phyloP scores from a whole-genome alignment of 768 basidiomycete species.

The Jaapia argillacea region DNA sequence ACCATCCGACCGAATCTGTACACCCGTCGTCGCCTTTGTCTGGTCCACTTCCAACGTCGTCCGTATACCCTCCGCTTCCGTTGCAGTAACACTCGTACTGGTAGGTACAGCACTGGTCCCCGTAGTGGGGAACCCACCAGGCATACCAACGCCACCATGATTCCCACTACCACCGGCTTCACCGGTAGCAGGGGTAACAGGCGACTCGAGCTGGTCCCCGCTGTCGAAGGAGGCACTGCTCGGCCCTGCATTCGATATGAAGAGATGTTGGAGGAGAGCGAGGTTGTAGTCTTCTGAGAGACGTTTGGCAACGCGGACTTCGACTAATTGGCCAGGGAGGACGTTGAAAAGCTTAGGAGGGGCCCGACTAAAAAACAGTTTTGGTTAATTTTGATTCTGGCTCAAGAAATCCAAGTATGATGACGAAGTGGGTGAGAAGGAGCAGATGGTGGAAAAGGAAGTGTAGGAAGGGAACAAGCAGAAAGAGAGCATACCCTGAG shows the following conservation, averaged over 20 bases:
- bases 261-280: conserved; percentile 34
- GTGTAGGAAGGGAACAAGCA: neutral
- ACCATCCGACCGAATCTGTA: conserved; percentile 86
- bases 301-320: conserved; percentile 68
- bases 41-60: conserved; percentile 77
- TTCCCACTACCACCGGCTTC: conserved; percentile 6
- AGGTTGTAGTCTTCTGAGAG: conserved; percentile 62
- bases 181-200: conserved; percentile 36
- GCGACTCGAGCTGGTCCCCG: conserved; percentile 76
- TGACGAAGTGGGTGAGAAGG: too few species aligned
- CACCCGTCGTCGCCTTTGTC: conserved; percentile 70
- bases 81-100: conserved; percentile 3
- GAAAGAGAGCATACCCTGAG: conserved; percentile 44
- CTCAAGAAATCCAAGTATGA: neutral
- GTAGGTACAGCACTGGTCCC: conserved; percentile 13
- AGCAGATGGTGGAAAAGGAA: neutral
- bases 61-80: conserved; percentile 26
- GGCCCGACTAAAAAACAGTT: conserved; percentile 63
- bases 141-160: conserved; percentile 31
- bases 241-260: conserved; percentile 47
- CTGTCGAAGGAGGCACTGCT: conserved; percentile 51
- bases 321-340: conserved; percentile 67
- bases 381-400: too few species aligned
- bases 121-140: conserved; percentile 45
- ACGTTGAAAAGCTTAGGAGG: conserved; percentile 74